A percentile compares a stretch with the other conserved stretches of the same genome.
phyloP scores from a whole-genome alignment of 2,329 filamentous ascomycete species.

The Amylocarpus encephaloides region DNA sequence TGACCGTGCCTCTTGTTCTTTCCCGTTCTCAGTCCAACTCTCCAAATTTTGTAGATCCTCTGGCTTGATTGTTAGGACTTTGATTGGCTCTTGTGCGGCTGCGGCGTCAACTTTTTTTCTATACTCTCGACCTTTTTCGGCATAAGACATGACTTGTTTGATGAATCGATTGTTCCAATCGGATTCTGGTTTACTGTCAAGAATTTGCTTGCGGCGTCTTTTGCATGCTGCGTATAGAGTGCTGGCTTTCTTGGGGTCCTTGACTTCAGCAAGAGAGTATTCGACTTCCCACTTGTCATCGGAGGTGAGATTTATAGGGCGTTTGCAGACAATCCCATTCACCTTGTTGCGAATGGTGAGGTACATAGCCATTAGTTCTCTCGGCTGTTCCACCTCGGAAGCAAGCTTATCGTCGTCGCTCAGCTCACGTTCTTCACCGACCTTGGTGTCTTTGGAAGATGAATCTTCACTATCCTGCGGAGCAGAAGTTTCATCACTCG shows the following conservation, averaged over 20 bases:
- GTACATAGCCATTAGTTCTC: constrained; percentile 43
- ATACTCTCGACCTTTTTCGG: constrained; percentile 50
- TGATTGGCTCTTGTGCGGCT: constrained; percentile 39
- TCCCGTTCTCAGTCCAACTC: neutral
- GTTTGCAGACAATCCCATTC: constrained; percentile 55
- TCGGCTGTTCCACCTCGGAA: neutral
- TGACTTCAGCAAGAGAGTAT: constrained; percentile 66
- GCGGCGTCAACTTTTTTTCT: constrained; percentile 48
- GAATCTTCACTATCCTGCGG: too few species aligned
- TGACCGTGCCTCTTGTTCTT: neutral
- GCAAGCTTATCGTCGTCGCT: neutral
- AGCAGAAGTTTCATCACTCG: too few species aligned
- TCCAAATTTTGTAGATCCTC: neutral
- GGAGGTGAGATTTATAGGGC: constrained; percentile 46
- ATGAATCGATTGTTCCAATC: constrained; percentile 25
- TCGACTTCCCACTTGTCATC: constrained; percentile 64
- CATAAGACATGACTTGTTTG: constrained; percentile 39
- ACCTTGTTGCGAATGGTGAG: constrained; percentile 68
- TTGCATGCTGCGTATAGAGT: constrained; percentile 51
- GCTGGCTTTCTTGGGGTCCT: constrained; percentile 34
- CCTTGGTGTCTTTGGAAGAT: neutral
- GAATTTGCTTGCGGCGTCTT: constrained; percentile 44
- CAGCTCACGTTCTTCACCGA: constrained; percentile 11
- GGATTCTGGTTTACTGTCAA: constrained; percentile 31
- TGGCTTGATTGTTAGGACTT: neutral